These are phyloP conservation scores for Bothriochloa decipiens DNA, from an alignment of 176 grass and related monocot genomes.

Conservation along the genomic window DNA sequence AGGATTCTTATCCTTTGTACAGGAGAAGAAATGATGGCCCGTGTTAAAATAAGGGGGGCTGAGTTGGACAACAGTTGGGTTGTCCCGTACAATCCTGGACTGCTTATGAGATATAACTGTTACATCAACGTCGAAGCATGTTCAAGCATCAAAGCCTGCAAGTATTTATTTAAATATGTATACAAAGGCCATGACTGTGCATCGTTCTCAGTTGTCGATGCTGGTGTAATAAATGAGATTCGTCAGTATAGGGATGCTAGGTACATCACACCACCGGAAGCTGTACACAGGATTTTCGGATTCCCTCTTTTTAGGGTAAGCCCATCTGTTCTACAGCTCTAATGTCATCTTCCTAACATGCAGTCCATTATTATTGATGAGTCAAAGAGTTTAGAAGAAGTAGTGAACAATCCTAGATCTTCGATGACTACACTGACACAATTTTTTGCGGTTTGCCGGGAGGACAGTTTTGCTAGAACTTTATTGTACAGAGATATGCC, in stretches of 20 bases:
- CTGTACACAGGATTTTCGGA: background rate
- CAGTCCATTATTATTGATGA: background rate
- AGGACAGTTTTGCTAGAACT: background rate
- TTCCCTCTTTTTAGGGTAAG: background rate
- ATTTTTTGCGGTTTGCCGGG: background rate
- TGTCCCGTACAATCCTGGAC: background rate
- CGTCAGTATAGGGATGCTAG: background rate
- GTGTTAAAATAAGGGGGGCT: background rate
- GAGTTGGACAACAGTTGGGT: slow-evolving; percentile 13
- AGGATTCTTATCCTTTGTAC: no score
- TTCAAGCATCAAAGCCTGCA: slow-evolving; percentile 24
- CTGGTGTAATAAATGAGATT: slow-evolving; percentile 10
- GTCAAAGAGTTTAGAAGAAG: background rate
- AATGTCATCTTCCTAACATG: background rate
- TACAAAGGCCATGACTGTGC: slow-evolving; percentile 21
- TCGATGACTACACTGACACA: background rate
- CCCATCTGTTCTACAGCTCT: background rate
- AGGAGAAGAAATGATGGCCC: background rate
- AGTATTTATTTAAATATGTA: slow-evolving; percentile 42
- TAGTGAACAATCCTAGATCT: background rate
- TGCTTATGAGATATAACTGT: slow-evolving; percentile 31
- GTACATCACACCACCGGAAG: background rate
- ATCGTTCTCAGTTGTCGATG: background rate
- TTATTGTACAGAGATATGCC: background rate
- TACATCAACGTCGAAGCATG: slow-evolving; percentile 46